These are phyloP conservation scores for Senna tora DNA, from an alignment of 306 rosid species.

Conservation along the genomic window DNA sequence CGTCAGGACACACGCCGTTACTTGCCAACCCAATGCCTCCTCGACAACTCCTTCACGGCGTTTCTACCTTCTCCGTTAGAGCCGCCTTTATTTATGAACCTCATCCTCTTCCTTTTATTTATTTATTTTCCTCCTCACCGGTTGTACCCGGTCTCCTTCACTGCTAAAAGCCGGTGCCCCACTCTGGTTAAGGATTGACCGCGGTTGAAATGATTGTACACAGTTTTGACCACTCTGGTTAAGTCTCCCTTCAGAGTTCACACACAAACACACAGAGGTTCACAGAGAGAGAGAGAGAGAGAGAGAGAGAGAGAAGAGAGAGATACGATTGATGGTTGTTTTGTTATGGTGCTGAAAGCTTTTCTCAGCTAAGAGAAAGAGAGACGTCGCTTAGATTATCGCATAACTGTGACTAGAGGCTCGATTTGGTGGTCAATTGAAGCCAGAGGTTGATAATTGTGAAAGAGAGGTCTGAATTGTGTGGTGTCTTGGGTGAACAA, in stretches of 20 bases:
- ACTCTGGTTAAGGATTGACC: constrained; percentile 57
- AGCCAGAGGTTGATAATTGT: constrained; percentile 19
- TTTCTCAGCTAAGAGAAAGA: constrained; percentile 38
- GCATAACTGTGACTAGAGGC: constrained; percentile 2
- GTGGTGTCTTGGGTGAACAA: constrained; percentile 10
- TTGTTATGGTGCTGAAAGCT: constrained; percentile 37
- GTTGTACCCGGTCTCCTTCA: constrained; percentile 43
- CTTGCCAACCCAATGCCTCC: constrained; percentile 32
- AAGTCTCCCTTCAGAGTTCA: constrained; percentile 34
- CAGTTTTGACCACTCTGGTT: constrained; percentile 64
- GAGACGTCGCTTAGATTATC: background rate
- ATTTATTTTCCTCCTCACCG: constrained; percentile 27
- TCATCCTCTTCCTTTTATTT: constrained; percentile 23
- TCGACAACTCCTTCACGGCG: constrained; percentile 41
- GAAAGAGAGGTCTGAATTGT: constrained; percentile 4
- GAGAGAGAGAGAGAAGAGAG: background rate
- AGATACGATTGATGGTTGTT: background rate
- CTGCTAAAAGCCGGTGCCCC: constrained; percentile 47
- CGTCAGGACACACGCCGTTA: constrained; percentile 54
- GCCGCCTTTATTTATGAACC: constrained; percentile 43
- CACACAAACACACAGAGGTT: background rate
- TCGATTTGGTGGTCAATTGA: background rate
- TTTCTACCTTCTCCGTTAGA: constrained; percentile 28
- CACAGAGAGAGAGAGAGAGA: constrained; percentile 17
- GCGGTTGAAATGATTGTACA: constrained; percentile 62